Evolutionary conservation across 305 asterid species (phyloP), one percentile per base, ranked within the genome.

Genomic region (Solanum hybrid): DNA sequence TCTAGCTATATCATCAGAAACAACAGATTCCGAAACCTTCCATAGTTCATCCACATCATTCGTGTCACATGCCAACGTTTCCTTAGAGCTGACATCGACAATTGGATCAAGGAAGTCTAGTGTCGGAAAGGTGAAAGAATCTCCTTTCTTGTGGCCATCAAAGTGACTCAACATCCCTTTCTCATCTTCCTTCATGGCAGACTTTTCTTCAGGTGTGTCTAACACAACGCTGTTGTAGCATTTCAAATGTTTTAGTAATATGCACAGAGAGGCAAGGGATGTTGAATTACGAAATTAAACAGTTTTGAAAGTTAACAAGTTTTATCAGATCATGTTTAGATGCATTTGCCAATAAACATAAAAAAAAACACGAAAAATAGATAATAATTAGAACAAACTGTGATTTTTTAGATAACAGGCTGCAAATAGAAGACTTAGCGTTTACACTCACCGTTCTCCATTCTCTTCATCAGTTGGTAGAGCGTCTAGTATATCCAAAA

Each of bases 171-270:
- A 79, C 2, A 57, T 89, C 68, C 36, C 88, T n/a, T 81, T 38
- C 34, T 81, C 91, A 57, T 89, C 90, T 89, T 93, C 97, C 91
- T 91, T 94, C 96, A 94, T 92, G n/a, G 79, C 92, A 90, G 89
- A 89, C 92, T 89, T 93, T 88, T 75, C 91, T 61, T 91, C 94
- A 89, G 89, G 91, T 61, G 90, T 29, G 93, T 93, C 92, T 29
- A 89, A 82, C 78, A 51, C 94, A 87, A 29, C 93, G 80, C 96
- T 93, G 95, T 78, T 79, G 73, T 79, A 45, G 57, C 89, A 91
- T 89, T 45, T 90, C 79, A 91, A 91, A 93, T 89, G 84, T 88
- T 83, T 90, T 84, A 91, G 88, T 86, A 89, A 26, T 72, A 27
- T 32, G 79, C 24, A 68, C 32, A 57, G 41, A 57, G 41, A 79